Percentiles rank a stretch among this genome's conserved stretches.
phyloP scores from a whole-genome alignment of 2,329 filamentous ascomycete genomes.

The Periconia sp. region DNA sequence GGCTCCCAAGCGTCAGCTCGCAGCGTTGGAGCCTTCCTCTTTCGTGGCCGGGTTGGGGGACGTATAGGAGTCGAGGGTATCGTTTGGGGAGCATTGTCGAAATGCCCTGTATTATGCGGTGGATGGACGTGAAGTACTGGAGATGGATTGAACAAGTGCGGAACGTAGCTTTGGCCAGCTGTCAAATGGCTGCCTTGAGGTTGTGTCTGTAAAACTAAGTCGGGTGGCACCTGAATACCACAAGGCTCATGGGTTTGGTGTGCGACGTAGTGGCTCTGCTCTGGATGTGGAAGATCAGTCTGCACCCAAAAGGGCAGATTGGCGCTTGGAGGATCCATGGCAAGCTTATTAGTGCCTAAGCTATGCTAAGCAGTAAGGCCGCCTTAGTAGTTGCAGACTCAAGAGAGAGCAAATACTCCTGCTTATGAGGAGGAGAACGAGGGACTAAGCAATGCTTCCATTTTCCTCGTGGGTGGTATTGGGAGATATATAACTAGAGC shows the following conservation, averaged over 20 bases:
- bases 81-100: not conserved
- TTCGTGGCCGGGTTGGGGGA: slow-evolving; percentile 16
- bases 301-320: slow-evolving; percentile 1
- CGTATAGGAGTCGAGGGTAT: slow-evolving; percentile 8
- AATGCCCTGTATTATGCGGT: not conserved
- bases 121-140: slow-evolving; percentile 2
- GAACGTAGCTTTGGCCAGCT: not conserved
- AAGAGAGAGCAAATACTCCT: slow-evolving; percentile 3
- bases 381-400: slow-evolving; percentile 1
- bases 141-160: slow-evolving; percentile 2
- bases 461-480: not conserved
- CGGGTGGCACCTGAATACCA: not conserved
- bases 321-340: slow-evolving; percentile 2
- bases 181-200: slow-evolving; percentile 1
- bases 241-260: not conserved
- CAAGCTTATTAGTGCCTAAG: slow-evolving; percentile 1
- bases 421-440: slow-evolving; percentile 3
- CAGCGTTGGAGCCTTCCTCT: slow-evolving; percentile 23
- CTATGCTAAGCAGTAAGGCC: not conserved
- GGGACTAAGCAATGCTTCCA: slow-evolving; percentile 2
- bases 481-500: not conserved
- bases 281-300: slow-evolving; percentile 2
- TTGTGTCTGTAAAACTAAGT: slow-evolving; percentile 5
- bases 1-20: slow-evolving; percentile 16
- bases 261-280: slow-evolving; percentile 4